Percentiles rank a stretch among this genome's conserved stretches.
phyloP scores from a whole-genome alignment of 208 protist genomes.

The Plasmodiophora brassicae region DNA sequence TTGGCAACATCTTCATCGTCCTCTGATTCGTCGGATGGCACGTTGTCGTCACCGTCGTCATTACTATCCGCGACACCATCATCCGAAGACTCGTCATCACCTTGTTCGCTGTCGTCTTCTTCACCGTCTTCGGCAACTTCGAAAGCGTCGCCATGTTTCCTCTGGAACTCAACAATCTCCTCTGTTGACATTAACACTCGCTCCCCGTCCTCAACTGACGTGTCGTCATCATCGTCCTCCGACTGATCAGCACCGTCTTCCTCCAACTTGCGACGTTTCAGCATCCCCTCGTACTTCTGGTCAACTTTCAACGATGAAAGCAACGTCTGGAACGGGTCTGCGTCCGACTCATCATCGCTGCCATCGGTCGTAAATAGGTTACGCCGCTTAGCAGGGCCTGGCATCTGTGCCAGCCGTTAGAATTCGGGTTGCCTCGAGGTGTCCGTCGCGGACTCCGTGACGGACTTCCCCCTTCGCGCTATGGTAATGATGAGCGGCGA shows the following conservation, averaged over 20 bases:
- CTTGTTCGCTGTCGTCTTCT: background rate
- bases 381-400: too few relatives aligned
- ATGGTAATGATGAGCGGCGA: too few relatives aligned
- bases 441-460: too few relatives aligned
- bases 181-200: background rate
- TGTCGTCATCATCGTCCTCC: background rate
- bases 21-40: background rate
- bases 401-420: too few relatives aligned
- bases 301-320: background rate
- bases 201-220: background rate
- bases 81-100: background rate
- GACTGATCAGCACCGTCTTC: background rate
- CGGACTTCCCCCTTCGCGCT: too few relatives aligned
- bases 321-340: background rate
- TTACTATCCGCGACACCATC: background rate
- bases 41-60: background rate
- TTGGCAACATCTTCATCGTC: background rate
- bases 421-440: too few relatives aligned
- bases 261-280: background rate
- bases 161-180: background rate
- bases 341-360: too few relatives aligned
- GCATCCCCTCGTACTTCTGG: background rate
- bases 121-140: background rate
- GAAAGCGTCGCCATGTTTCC: background rate
- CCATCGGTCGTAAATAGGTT: too few relatives aligned